A percentile compares a stretch with the other conserved stretches of the same genome.
Evolutionary conservation across 129 eudicot species (phyloP).

Genomic region (Escallonia rubra): DNA sequence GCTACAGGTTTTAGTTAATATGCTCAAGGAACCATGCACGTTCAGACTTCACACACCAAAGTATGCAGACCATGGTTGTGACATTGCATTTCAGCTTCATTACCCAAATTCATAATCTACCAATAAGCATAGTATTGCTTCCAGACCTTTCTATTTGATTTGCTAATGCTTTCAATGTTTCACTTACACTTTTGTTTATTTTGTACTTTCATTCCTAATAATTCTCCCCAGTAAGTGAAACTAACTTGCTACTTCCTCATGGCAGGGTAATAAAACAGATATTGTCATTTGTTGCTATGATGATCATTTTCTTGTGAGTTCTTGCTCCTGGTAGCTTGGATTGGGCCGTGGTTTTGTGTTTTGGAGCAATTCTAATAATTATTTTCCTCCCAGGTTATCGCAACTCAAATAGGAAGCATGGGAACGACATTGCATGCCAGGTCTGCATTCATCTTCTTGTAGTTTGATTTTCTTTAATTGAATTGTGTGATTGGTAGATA

Average conservation of each 20-base stretch:
- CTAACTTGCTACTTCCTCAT: slow-evolving; percentile 11
- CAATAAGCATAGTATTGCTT: not conserved
- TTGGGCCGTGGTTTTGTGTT: not conserved
- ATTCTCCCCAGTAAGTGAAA: not conserved
- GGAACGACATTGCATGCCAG: slow-evolving; percentile 90
- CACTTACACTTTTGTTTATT: not conserved
- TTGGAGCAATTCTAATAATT: slow-evolving; percentile 10
- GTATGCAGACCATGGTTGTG: no score
- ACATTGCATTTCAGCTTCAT: no score
- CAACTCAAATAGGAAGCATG: slow-evolving; percentile 93
- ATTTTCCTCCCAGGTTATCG: slow-evolving; percentile 54
- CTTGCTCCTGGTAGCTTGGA: slow-evolving; percentile 3
- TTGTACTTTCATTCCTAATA: not conserved
- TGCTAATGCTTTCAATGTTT: not conserved
- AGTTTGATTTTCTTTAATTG: not conserved
- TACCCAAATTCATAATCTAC: not conserved
- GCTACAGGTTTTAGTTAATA: no score
- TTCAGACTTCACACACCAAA: no score
- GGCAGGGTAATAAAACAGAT: slow-evolving; percentile 62
- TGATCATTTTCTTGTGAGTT: slow-evolving; percentile 65
- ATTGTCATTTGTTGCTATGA: slow-evolving; percentile 56
- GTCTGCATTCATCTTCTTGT: slow-evolving; percentile 19
- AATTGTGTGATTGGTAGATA: not conserved
- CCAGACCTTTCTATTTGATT: not conserved
- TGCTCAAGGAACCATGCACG: no score